Evolutionary conservation across 352 stramenopile species (phyloP), one percentile per base, ranked within the genome.

Genomic region (Globisporangium echinulatum): DNA sequence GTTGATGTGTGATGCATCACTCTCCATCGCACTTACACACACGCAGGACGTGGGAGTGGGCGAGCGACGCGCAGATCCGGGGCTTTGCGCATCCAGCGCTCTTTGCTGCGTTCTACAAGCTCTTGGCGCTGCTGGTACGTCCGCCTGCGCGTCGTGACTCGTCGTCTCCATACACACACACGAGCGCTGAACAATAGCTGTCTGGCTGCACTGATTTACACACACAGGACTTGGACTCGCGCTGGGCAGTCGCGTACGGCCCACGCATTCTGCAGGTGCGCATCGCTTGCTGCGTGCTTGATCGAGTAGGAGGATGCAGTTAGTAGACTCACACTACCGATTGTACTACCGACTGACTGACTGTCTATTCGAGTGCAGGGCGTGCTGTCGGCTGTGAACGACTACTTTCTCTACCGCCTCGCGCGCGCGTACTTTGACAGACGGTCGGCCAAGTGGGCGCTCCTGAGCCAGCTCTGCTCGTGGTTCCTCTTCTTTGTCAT

Each of bases 401-500:
- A 96, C 59, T 85, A 75, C 56, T 90, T 85, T 50, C 46, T 87
- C 7, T 88, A 92, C 64, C 84, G 85, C 48, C 62, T 91, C 59
- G 73, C 79, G 15, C 53, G 65, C 33, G 64, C 58, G 36, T 92
- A 93, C 49, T 89, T 93, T 52, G 81, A 88, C 56, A 72, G 61
- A 33, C 77, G 71, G 44, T 57, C 73, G 14, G 83, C 85, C 60
- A 82, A 84, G 39, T 92, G 81, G 79, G 66, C 83, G 33, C 59
- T 96, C 13, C 61, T 94, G 37, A 92, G 81, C 58, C 77, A 87
- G 9, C 46, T 94, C 15, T 79, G 82, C 37, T 94, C 81, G 43
- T 96, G 85, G 85, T 96, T 96, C 52, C 79, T 75, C 48, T 94
- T 92, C 58, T 96, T 91, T 69, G 77, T 79, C 13, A 86, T 91